Base-by-base conservation (phyloP, 768 basidiomycete genomes). In the Rhodotorula taiwanensis region DNA sequence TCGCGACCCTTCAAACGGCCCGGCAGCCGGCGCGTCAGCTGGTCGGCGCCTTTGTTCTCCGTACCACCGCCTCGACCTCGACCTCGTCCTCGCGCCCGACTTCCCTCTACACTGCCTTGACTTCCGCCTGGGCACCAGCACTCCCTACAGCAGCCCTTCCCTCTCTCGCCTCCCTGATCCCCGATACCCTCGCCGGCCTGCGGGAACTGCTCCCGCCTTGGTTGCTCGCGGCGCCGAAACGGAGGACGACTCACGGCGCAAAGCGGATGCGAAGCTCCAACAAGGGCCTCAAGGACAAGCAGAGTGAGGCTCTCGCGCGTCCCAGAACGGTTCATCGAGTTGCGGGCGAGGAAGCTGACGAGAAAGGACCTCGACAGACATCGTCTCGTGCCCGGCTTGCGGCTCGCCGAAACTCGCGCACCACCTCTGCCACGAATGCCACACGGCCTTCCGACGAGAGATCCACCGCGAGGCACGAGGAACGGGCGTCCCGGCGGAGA, bases 251-350 rank as follows among this genome's bases (percentile, higher is more conserved):
- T 0, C 92, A 97, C 77, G 91, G 89, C 27, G 81, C 88, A 55
- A 98, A 98, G 76, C 82, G 86, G n/a, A 94, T 94, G 91, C 82
- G 93, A 45, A 84, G 84, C 66, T 87, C 92, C 21, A 91, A 92
- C 76, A 98, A 98, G 76, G 91, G 92, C 2, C 78, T 95, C 72
- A 89, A 92, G 76, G 92, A 97, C 77, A 93, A 90, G 76, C 84
- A 84, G 64, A 91, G 94, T 91, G 72, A 64, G 84, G 74, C 47
- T 15, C 48, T 10, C 9, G 36, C 36, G 36, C 36, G 36, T n/a
- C n/a, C n/a, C 36, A 39, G 36, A 39, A 9, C 36, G 16, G 11
- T 13, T 44, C n/a, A 36, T 28, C 45, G 27, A 20, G 30, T 51
- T 33, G 28, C 14, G 25, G 30, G 31, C 5, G 5, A 28, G 34